A percentile compares a stretch with the other conserved stretches of the same genome.
Conservation (phyloP, 1,284 basidiomycete genomes). For the Apiotrichum siamense region DNA sequence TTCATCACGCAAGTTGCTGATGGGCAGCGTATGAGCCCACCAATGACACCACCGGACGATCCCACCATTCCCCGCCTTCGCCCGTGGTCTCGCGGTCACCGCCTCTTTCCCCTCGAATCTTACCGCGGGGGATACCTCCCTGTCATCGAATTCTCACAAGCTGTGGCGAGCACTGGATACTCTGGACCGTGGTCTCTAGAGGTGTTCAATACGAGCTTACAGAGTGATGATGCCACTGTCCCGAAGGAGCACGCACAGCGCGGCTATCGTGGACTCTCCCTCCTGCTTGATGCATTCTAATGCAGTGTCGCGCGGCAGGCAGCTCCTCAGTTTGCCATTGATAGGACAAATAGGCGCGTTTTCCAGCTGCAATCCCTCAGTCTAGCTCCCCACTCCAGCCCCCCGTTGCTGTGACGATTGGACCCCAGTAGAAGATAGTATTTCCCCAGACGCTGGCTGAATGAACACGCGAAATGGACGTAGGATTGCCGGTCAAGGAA, state of each 20-base stretch:
- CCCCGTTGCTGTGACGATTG: too few species aligned
- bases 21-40: background rate
- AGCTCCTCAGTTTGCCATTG: too few species aligned
- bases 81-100: background rate
- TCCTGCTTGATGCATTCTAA: background rate
- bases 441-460: too few species aligned
- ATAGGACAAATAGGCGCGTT: too few species aligned
- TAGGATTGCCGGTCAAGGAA: too few species aligned
- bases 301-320: background rate
- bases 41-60: background rate
- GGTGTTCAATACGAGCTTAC: constrained; percentile 5
- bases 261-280: background rate
- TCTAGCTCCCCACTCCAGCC: too few species aligned
- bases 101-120: constrained; percentile 2
- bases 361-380: too few species aligned
- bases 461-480: too few species aligned
- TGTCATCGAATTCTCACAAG: constrained; percentile 1
- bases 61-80: background rate
- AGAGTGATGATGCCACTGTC: background rate
- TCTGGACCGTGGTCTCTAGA: constrained; percentile 1
- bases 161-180: constrained; percentile 1
- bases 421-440: too few species aligned
- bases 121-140: constrained; percentile 3
- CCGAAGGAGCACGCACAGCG: background rate
- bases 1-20: constrained; percentile 6